Percentiles rank a stretch among this genome's conserved stretches.
phyloP scores from a whole-genome alignment of 768 basidiomycete genomes.

The Panellus pusillus region DNA sequence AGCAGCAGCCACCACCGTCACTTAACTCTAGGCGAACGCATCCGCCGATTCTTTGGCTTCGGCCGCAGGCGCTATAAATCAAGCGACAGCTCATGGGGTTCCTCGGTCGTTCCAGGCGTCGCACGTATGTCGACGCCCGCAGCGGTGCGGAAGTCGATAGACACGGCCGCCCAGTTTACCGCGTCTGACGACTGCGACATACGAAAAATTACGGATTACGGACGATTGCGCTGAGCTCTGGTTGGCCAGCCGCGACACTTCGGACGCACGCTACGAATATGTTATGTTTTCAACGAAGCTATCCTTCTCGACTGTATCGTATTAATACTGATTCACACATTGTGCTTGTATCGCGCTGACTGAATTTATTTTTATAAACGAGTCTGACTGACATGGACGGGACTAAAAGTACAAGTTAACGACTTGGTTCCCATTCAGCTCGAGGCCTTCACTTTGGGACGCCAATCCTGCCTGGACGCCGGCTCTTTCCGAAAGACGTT shows the following conservation, averaged over 20 bases:
- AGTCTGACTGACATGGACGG: no score
- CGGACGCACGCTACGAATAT: background rate
- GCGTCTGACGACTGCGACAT: constrained; percentile 31
- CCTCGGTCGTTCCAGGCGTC: constrained; percentile 51
- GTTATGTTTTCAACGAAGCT: background rate
- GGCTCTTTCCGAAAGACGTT: constrained; percentile 12
- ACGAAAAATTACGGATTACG: background rate
- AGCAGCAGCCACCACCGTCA: constrained; percentile 22
- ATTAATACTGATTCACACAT: background rate
- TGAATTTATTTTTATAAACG: no score
- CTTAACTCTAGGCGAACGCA: constrained; percentile 42
- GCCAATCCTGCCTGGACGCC: constrained; percentile 12
- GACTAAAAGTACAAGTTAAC: background rate
- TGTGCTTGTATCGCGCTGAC: no score
- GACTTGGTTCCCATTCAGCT: background rate
- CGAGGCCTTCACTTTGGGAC: background rate
- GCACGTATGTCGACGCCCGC: constrained; percentile 48
- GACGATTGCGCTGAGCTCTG: background rate
- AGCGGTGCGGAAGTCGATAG: constrained; percentile 56
- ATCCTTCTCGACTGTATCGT: background rate
- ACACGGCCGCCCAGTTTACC: constrained; percentile 53
- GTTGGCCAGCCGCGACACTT: no score
- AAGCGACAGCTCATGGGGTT: constrained; percentile 51
- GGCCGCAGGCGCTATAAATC: constrained; percentile 43
- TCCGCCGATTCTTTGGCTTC: constrained; percentile 56